phyloP scores from a whole-genome alignment of 2,329 filamentous ascomycete species.

The Botrytis sinoallii region DNA sequence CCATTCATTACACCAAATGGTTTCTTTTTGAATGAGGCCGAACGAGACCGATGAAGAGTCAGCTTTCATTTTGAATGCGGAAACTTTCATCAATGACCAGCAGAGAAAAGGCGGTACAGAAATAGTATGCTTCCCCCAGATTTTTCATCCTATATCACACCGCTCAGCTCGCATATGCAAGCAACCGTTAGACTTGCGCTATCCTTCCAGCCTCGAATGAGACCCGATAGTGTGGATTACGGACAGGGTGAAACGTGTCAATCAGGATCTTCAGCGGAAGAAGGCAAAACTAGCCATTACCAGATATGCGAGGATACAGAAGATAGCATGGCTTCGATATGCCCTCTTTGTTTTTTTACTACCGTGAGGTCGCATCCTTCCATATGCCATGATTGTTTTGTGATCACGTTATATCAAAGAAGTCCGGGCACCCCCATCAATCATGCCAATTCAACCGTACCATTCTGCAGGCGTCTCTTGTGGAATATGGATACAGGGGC shows the following conservation, averaged over 20 bases:
- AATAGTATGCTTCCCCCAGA: background rate
- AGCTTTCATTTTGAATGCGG: slow-evolving; percentile 7
- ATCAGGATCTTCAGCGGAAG: slow-evolving; percentile 27
- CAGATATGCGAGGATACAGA: slow-evolving; percentile 24
- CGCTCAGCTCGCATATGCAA: slow-evolving; percentile 17
- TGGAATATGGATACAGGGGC: background rate
- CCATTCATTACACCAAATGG: background rate
- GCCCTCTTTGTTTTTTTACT: background rate
- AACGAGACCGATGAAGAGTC: background rate
- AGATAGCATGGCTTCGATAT: slow-evolving; percentile 15
- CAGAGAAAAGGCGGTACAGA: background rate
- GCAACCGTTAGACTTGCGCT: slow-evolving; percentile 10
- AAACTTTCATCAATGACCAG: background rate
- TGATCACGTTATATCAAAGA: slow-evolving; percentile 3
- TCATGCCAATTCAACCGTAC: background rate
- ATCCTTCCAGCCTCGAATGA: slow-evolving; percentile 14
- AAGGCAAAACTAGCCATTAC: slow-evolving; percentile 20
- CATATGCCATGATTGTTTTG: background rate
- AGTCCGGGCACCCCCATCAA: background rate
- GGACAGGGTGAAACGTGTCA: slow-evolving; percentile 28
- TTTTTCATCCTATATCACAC: slow-evolving; percentile 11
- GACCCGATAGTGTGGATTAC: slow-evolving; percentile 26
- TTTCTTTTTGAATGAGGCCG: background rate
- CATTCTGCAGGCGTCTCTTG: background rate
- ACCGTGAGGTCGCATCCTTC: background rate